Evolutionary conservation across 768 basidiomycete species (phyloP).

Genomic region (Exidia glandulosa): DNA sequence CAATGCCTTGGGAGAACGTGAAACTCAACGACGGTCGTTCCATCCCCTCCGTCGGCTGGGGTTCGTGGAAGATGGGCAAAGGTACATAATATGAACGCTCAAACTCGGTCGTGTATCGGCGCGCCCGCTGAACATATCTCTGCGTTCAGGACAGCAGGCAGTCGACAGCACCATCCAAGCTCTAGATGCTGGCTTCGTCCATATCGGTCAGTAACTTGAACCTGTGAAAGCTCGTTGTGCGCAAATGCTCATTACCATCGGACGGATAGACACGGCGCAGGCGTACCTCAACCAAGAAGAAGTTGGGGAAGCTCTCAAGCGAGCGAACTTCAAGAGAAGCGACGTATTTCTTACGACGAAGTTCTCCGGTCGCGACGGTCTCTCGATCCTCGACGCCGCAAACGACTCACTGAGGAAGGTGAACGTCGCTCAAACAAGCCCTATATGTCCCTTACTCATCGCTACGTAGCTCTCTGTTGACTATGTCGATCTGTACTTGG

Average conservation of each 20-base stretch:
- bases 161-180: constrained; percentile 52
- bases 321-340: constrained; percentile 42
- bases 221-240: not conserved
- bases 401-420: constrained; percentile 7
- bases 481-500: constrained; percentile 62
- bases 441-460: no score
- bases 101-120: not conserved
- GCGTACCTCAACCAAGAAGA: constrained; percentile 49
- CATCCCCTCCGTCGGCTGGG: constrained; percentile 46
- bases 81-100: constrained; percentile 16
- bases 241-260: constrained; percentile 25
- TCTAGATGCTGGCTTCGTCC: constrained; percentile 47
- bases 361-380: not conserved
- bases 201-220: constrained; percentile 20
- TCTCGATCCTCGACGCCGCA: not conserved
- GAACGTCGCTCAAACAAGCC: no score
- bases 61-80: constrained; percentile 54
- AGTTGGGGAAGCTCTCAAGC: constrained; percentile 38
- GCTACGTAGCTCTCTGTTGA: constrained; percentile 45
- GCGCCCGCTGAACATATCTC: not conserved
- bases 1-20: constrained; percentile 55
- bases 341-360: constrained; percentile 44
- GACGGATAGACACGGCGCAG: constrained; percentile 57
- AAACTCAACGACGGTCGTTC: constrained; percentile 45
- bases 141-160: constrained; percentile 24